phyloP scores from a whole-genome alignment of 306 rosid species.

The Vigna hirtella region DNA sequence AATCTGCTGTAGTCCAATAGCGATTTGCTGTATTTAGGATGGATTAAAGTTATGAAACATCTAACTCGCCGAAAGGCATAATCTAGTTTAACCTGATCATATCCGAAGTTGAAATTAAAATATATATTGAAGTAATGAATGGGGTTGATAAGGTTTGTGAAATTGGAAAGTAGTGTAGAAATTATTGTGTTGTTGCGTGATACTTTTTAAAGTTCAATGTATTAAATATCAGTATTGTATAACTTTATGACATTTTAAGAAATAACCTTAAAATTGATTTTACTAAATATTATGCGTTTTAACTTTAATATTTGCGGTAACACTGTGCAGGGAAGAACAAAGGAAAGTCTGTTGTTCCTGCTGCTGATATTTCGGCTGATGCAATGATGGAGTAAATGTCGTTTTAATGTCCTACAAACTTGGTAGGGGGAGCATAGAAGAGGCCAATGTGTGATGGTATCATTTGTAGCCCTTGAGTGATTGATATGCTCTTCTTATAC shows the following conservation, averaged over 20 bases:
- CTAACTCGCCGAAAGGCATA: not conserved
- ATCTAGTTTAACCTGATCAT: not conserved
- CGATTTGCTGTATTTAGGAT: conserved; percentile 5
- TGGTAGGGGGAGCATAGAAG: conserved; percentile 30
- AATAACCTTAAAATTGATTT: conserved; percentile 16
- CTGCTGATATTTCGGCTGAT: conserved; percentile 56
- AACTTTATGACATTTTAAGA: too few species aligned
- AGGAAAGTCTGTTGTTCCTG: conserved; percentile 56
- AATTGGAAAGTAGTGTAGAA: conserved; percentile 9
- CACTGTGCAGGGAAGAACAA: conserved; percentile 62
- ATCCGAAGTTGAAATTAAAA: not conserved
- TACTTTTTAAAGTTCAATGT: not conserved
- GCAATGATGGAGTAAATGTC: conserved; percentile 62
- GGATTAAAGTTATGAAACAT: not conserved
- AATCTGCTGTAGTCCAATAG: not conserved
- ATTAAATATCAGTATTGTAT: too few species aligned
- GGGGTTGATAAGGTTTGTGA: not conserved
- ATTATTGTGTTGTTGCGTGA: not conserved
- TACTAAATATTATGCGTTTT: not conserved
- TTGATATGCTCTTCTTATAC: conserved; percentile 1
- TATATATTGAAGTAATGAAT: not conserved
- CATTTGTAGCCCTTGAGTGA: conserved; percentile 13
- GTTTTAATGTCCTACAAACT: not conserved
- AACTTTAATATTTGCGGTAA: conserved; percentile 30
- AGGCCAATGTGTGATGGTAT: conserved; percentile 24